These are phyloP conservation scores for Cystobasidium onofrii DNA, from an alignment of 768 basidiomycete species.

Conservation along the genomic window DNA sequence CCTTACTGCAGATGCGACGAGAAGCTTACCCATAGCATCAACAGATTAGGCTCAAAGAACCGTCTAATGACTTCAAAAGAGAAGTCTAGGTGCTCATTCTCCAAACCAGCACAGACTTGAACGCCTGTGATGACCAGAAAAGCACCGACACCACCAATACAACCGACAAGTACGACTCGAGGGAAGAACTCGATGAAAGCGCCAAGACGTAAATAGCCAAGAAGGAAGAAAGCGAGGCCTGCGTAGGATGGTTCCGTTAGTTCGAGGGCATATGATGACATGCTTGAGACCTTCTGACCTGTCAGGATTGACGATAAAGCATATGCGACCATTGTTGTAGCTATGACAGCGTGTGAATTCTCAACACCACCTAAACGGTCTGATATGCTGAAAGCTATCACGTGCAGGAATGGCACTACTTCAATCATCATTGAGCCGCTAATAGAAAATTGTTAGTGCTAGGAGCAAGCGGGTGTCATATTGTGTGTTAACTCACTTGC, in stretches of 20 bases:
- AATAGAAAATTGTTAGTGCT: too few species aligned
- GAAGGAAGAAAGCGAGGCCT: conserved; percentile 33
- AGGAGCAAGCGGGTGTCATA: too few species aligned
- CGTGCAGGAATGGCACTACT: conserved; percentile 77
- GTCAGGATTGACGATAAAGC: conserved; percentile 80
- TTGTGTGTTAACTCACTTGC: conserved; percentile 64
- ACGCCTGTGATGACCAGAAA: conserved; percentile 89
- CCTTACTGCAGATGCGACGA: not conserved
- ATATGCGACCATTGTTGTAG: conserved; percentile 83
- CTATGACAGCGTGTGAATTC: conserved; percentile 63
- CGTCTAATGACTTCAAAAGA: conserved; percentile 59
- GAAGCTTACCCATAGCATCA: conserved; percentile 60
- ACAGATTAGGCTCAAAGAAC: conserved; percentile 59
- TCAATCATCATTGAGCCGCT: conserved; percentile 75
- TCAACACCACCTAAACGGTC: conserved; percentile 66
- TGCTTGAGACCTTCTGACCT: conserved; percentile 48
- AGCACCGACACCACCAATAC: conserved; percentile 88
- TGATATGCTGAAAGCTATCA: conserved; percentile 82
- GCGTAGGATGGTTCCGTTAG: not conserved
- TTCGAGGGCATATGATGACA: not conserved
- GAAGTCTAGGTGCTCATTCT: conserved; percentile 64
- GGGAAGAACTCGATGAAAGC: conserved; percentile 90
- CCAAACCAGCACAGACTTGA: conserved; percentile 71
- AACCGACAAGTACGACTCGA: conserved; percentile 86
- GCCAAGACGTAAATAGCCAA: conserved; percentile 64